These are phyloP conservation scores for Scheffersomyces cryptocercus DNA, from an alignment of 1,139 yeast genomes.

Conservation along the genomic window DNA sequence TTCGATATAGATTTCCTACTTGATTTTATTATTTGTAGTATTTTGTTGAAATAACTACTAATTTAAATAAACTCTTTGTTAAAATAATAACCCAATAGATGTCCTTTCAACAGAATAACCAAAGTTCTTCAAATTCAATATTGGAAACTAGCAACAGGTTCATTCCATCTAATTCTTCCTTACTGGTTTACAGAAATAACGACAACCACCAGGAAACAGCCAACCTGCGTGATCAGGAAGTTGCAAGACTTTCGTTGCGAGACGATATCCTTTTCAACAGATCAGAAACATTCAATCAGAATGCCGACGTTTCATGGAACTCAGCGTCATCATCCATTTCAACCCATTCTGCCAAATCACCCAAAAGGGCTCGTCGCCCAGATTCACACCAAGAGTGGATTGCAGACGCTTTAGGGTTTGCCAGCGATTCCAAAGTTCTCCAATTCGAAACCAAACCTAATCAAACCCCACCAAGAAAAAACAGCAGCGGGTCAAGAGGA, in stretches of 20 bases:
- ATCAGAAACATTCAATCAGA: constrained; percentile 1
- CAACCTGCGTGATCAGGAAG: neutral
- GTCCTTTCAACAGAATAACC: no score
- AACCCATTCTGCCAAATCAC: no score
- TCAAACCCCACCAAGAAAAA: neutral
- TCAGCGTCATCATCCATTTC: no score
- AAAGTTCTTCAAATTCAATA: neutral
- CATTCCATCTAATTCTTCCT: constrained; percentile 21
- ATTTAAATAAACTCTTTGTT: no score
- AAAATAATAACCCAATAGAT: no score
- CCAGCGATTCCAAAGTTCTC: constrained; percentile 31
- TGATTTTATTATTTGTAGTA: no score
- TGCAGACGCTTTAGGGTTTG: constrained; percentile 53
- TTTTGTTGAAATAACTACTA: no score
- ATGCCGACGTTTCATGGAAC: constrained; percentile 2
- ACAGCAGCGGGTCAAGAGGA: neutral
- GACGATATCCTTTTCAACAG: constrained; percentile 12
- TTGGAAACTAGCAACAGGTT: constrained; percentile 14
- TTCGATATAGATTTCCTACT: no score
- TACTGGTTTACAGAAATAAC: constrained; percentile 18
- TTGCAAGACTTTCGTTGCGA: constrained; percentile 6
- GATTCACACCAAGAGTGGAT: constrained; percentile 20
- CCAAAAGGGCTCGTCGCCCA: constrained; percentile 1
- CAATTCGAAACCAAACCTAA: constrained; percentile 18
- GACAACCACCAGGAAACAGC: neutral